phyloP scores from a whole-genome alignment of 106 monocot species.

The Acanthochlamys bracteata region DNA sequence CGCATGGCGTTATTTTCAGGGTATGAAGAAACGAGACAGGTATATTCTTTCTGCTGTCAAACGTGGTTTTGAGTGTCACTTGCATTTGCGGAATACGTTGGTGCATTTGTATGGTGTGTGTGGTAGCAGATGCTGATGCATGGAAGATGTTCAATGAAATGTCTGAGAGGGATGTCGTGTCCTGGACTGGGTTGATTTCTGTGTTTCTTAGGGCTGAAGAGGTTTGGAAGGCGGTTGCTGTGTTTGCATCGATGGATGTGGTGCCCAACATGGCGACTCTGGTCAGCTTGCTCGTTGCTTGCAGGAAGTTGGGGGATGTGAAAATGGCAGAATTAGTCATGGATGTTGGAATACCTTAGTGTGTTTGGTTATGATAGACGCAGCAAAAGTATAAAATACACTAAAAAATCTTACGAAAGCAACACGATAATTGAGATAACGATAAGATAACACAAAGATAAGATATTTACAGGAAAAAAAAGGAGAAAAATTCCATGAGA shows the following conservation, averaged over 20 bases:
- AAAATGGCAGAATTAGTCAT: slow-evolving; percentile 33
- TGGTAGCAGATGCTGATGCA: slow-evolving; percentile 14
- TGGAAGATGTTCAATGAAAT: slow-evolving; percentile 50
- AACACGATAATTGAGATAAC: too few species aligned
- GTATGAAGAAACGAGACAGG: slow-evolving; percentile 29
- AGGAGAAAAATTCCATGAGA: too few species aligned
- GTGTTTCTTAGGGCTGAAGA: slow-evolving; percentile 50
- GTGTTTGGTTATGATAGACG: too few species aligned
- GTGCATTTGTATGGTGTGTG: slow-evolving; percentile 31
- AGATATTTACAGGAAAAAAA: too few species aligned
- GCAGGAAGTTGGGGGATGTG: slow-evolving; percentile 26
- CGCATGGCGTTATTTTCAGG: slow-evolving; percentile 36
- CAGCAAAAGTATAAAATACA: too few species aligned
- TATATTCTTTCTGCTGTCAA: slow-evolving; percentile 27
- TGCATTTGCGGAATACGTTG: slow-evolving; percentile 41
- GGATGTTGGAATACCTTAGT: too few species aligned
- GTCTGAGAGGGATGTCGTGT: slow-evolving; percentile 51
- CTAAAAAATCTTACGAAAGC: too few species aligned
- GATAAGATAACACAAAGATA: too few species aligned
- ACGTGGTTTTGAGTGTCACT: slow-evolving; percentile 22
- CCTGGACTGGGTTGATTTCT: slow-evolving; percentile 72
- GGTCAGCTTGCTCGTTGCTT: slow-evolving; percentile 48
- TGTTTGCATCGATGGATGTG: slow-evolving; percentile 53
- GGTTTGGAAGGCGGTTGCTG: slow-evolving; percentile 22
- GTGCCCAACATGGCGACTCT: slow-evolving; percentile 47